Base-by-base conservation (phyloP, 2,329 filamentous ascomycete species). In the Ustulina deusta region DNA sequence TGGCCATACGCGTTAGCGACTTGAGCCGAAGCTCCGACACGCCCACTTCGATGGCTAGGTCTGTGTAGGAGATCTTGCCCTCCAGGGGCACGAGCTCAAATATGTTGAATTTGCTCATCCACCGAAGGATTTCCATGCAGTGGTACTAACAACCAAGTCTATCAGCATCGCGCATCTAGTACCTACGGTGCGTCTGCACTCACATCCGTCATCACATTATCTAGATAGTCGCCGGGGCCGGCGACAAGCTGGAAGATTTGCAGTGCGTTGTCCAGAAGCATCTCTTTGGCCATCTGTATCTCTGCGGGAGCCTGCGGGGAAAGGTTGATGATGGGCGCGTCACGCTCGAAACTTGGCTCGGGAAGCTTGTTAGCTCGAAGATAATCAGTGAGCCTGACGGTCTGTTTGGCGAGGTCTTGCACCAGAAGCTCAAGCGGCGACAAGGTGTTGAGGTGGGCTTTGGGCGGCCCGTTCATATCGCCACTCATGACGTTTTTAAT, bases 311-410 rank as follows among this genome's bases (percentile, higher is more conserved):
- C 52, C 32, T 40, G 34, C 25, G 52, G 20, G 52, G 52, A 55
- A 25, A 55, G 5, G 34, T 38, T 55, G 52, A 55, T 40, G 32
- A 55, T 55, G 52, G 52, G 52, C 38, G 52, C 52, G 34, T 55
- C 34, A n/a, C 34, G 52, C 52, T 55, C 32, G 34, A 55, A 55
- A 55, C 32, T 55, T 15, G 52, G 34, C 52, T 55, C 52, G 17
- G 52, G 52, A 40, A 55, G 34, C 3, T 55, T 55, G 52, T 55
- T 55, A 9, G 52, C 52, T 36, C 38, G 52, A 17, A 55, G 34
- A 32, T 55, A 55, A 40, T 55, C 34, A 38, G 32, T 55, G 34
- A 55, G 34, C 52, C 34, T 40, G 34, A 55, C 32, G 5, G 52
- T 55, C 52, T 55, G 52, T 25, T 40, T 55, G 34, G 34, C 22